Evolutionary conservation across 1,284 basidiomycete species (phyloP).

Genomic region (Ustilago curta): DNA sequence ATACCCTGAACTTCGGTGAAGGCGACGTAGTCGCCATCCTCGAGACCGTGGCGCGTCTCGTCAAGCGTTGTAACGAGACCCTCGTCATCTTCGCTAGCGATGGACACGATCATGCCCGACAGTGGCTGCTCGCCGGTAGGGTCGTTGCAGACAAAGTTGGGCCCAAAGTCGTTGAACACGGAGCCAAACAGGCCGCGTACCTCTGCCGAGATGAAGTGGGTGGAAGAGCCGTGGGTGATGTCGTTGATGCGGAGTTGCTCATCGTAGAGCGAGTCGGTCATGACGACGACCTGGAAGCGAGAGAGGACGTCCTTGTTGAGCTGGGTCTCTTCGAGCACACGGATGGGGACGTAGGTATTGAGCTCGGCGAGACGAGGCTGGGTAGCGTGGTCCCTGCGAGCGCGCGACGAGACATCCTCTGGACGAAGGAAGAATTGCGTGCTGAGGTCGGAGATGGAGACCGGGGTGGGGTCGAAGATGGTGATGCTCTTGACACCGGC

Average conservation of each 20-base stretch:
- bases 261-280: constrained; percentile 81
- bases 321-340: constrained; percentile 72
- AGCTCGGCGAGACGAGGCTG: constrained; percentile 91
- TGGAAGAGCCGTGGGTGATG: constrained; percentile 74
- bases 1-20: constrained; percentile 98
- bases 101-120: constrained; percentile 91
- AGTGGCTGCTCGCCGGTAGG: constrained; percentile 94
- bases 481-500: constrained; percentile 99
- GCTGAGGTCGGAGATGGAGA: constrained; percentile 87
- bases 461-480: constrained; percentile 90
- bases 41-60: constrained; percentile 95
- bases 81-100: constrained; percentile 74
- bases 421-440: constrained; percentile 95
- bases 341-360: constrained; percentile 95
- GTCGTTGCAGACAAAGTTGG: constrained; percentile 93
- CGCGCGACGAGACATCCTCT: constrained; percentile 80
- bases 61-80: constrained; percentile 95
- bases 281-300: constrained; percentile 78
- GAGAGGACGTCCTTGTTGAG: constrained; percentile 56
- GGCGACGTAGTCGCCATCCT: constrained; percentile 97
- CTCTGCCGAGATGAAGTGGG: constrained; percentile 92
- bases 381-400: constrained; percentile 82
- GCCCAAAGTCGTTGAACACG: constrained; percentile 96
- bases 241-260: constrained; percentile 96
- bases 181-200: constrained; percentile 95